phyloP scores from a whole-genome alignment of 208 protist genomes.

The Leishmania major region DNA sequence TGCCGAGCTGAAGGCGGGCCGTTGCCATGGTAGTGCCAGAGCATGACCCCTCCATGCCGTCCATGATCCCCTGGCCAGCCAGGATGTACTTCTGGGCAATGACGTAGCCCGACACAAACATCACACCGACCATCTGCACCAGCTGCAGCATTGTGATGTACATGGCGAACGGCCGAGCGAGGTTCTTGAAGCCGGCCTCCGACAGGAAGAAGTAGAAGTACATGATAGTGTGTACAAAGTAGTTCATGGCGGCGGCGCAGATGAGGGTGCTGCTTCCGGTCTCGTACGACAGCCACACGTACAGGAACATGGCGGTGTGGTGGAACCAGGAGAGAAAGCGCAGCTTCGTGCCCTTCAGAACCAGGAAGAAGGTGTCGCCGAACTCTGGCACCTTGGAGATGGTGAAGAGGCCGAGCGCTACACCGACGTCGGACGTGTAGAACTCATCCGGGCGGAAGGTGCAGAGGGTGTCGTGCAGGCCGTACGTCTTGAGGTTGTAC shows the following conservation, averaged over 20 bases:
- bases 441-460: constrained; percentile 55
- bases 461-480: constrained; percentile 69
- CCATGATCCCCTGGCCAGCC: constrained; percentile 22
- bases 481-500: constrained; percentile 41
- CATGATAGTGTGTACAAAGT: constrained; percentile 95
- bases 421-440: constrained; percentile 63
- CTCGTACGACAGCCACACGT: constrained; percentile 86
- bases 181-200: constrained; percentile 56
- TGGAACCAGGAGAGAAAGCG: constrained; percentile 92
- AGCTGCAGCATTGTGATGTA: constrained; percentile 89
- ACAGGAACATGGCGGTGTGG: constrained; percentile 91
- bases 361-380: constrained; percentile 82
- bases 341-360: constrained; percentile 70
- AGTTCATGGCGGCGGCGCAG: constrained; percentile 92
- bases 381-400: constrained; percentile 88
- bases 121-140: constrained; percentile 89
- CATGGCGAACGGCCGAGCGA: constrained; percentile 72
- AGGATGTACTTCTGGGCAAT: constrained; percentile 45
- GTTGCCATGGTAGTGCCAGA: constrained; percentile 55
- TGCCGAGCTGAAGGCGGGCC: constrained; percentile 81
- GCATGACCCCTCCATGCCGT: constrained; percentile 46
- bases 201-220: constrained; percentile 94
- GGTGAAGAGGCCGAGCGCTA: constrained; percentile 78
- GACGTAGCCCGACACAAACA: constrained; percentile 40
- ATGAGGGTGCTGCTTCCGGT: constrained; percentile 55